Evolutionary conservation across 2,329 filamentous ascomycete genomes (phyloP), one percentile per base, ranked within the genome.

Genomic region (Verticillium nonalfalfae): DNA sequence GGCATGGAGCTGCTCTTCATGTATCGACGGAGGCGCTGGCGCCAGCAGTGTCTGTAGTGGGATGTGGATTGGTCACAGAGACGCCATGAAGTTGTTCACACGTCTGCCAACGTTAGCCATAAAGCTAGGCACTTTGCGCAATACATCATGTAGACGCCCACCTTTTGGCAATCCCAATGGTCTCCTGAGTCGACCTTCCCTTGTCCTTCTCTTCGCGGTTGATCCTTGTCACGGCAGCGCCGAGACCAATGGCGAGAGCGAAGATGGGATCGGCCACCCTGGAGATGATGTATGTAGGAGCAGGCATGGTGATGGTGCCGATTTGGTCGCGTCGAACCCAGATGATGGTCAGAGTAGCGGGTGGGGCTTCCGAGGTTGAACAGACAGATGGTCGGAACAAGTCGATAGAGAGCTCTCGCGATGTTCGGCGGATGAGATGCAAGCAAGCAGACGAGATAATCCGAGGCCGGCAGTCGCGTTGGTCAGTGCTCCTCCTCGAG

Each of bases 261-360:
- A 87, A 87, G 39, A 87, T 78, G 18, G 84, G 84, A 65, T 87
- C 84, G 18, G 79, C 82, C 7, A 79, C 76, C 67, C 78, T 76
- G n/a, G 84, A 85, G 61, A 87, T 85, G 64, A 87, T 85, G 69
- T 85, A 86, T 2, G 81, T 79, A 5, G 83, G 81, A 26, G 78
- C 73, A 64, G 82, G 72, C 83, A 85, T 86, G 57, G 26, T 71
- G 18, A 18, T 9, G 45, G 5, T 36, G 9, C 7, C 35, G 35
- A 13, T 13, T 36, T 36, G 7, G 35, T 10, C 13, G 7, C 13
- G 35, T 36, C 13, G 35, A n/a, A 6, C 13, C 39, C 6, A 40
- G 14, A 40, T 26, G 26, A 4, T 26, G 14, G n/a, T 40, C 39
- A 15, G 15, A 40, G 2, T 40, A 14, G 13, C 35, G 35, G 9